Base-by-base conservation (phyloP, 352 stramenopile species). In the Phytophthora idaei region DNA sequence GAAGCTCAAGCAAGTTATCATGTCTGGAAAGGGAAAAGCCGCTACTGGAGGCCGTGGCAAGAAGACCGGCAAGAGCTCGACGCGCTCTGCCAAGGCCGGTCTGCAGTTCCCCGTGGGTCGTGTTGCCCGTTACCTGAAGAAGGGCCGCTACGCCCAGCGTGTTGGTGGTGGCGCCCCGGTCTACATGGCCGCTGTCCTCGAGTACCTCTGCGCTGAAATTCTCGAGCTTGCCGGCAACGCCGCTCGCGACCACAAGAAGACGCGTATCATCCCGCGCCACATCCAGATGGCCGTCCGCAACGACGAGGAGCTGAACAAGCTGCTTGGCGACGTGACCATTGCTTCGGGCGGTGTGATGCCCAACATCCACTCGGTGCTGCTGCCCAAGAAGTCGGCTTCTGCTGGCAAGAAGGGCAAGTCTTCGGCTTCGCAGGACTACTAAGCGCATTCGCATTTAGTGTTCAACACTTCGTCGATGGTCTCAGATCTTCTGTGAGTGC, bases 181-280 rank as follows among this genome's bases (percentile, higher is more conserved):
- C 31, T 99, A 98, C 86, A 92, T 99, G 71, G 94, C 94, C 50
- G 91, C 95, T 53, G 93, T 99, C 11, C 80, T 98, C 4, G 94
- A 98, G 73, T 98, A 98, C 77, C 75, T 98, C 8, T 95, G 86
- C 64, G 95, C 94, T 52, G 94, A 98, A 80, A 97, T 98, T 66
- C 81, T 99, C 31, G 95, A 99, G 72, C 78, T 99, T 15, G 95
- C 95, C 15, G 95, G 94, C 27, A 99, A 99, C 75, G 94, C 95
- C 50, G 93, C 95, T 25, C 87, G 92, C 57, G 93, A 98, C 78
- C 98, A 98, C 89, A 99, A 99, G 88, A 99, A 99, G 90, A 90
- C 80, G 55, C 87, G 95, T 75, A 98, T 99, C 73, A 94, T 98
- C 46, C 96, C 97, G 27, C 92, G 95, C 60, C 96, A 99, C 85